Evolutionary conservation across 371 early-diverging fungal species (phyloP), one percentile per base, ranked within the genome.

Genomic region (Apophysomyces sp.): DNA sequence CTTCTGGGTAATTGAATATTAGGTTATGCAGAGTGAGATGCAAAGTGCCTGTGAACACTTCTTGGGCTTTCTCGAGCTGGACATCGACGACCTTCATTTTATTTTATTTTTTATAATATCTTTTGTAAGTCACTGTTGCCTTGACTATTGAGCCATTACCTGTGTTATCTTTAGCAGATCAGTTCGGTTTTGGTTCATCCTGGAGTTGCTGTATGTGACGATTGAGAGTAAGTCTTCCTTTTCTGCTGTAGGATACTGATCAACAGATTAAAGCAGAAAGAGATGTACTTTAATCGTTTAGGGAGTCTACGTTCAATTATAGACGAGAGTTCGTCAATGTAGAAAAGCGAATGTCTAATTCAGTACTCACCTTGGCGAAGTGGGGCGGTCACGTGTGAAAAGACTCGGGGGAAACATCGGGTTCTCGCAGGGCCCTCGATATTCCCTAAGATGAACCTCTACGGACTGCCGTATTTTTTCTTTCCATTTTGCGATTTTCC

Each of bases 11-110:
- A 39, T 67, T 75, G 72, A 93, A 94, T 58, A 92, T 89, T 41
- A 95, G 66, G 73, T 93, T 92, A 72, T 93, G 91, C 2, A 89
- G 78, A 21, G 89, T 87, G 66, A 94, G 68, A 66, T 94, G 92
- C 49, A 95, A 66, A 15, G 90, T 91, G 24, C 93, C 94, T 9
- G 68, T 71, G 58, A 73, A 75, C 15, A 75, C 75, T 41, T 78
- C 72, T 61, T 72, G 66, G n/a, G 83, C 82, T 69, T 78, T 82
- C 65, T 86, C 86, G 41, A 89, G 74, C 63, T 80, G 78, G 21
- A 89, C 89, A 60, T 82, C 81, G 56, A 78, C 61, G 53, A 89
- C 89, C 91, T 91, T n/a, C n/a, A n/a, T n/a, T n/a, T n/a, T n/a
- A n/a, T n/a, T n/a, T n/a, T n/a, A n/a, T 44, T 18, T 27, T 58